These are phyloP conservation scores for Leccinum fuscescens DNA, from an alignment of 1,284 basidiomycete species.

Conservation along the genomic window DNA sequence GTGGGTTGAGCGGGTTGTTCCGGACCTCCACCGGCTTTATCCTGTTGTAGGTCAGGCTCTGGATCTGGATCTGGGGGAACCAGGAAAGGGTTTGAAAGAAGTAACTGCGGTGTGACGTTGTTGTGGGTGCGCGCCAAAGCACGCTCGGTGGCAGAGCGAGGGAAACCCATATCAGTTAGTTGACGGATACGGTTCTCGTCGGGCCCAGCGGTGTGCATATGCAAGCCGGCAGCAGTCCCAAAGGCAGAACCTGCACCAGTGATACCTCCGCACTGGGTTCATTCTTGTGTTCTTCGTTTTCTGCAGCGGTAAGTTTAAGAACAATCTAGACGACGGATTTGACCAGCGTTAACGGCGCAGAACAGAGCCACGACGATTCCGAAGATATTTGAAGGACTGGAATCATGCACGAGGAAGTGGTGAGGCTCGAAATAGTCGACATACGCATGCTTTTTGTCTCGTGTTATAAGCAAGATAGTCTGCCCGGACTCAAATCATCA, in stretches of 20 bases:
- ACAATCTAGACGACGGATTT: constrained; percentile 76
- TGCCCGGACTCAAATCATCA: constrained; percentile 75
- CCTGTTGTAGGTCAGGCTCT: constrained; percentile 56
- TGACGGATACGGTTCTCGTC: constrained; percentile 79
- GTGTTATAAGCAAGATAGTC: constrained; percentile 69
- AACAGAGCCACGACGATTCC: constrained; percentile 81
- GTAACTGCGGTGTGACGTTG: constrained; percentile 84
- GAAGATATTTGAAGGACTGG: constrained; percentile 74
- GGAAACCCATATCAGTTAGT: constrained; percentile 96
- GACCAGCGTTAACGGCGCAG: constrained; percentile 71
- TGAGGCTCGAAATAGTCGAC: constrained; percentile 80
- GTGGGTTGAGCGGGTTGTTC: constrained; percentile 29
- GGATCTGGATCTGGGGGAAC: constrained; percentile 51
- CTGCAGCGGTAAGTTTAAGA: constrained; percentile 79
- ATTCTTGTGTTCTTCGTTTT: constrained; percentile 70
- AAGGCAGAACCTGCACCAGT: constrained; percentile 29
- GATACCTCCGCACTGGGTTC: constrained; percentile 28
- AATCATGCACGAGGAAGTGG: constrained; percentile 80
- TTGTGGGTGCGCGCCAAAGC: constrained; percentile 86
- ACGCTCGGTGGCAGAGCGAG: constrained; percentile 77
- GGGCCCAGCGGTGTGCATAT: constrained; percentile 47
- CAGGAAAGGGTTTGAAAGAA: constrained; percentile 81
- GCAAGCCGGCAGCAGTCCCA: constrained; percentile 39
- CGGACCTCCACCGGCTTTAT: constrained; percentile 32
- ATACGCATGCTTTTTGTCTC: constrained; percentile 76